These are phyloP conservation scores for Pseudocercospora cruenta DNA, from an alignment of 2,329 filamentous ascomycete species.

Conservation along the genomic window DNA sequence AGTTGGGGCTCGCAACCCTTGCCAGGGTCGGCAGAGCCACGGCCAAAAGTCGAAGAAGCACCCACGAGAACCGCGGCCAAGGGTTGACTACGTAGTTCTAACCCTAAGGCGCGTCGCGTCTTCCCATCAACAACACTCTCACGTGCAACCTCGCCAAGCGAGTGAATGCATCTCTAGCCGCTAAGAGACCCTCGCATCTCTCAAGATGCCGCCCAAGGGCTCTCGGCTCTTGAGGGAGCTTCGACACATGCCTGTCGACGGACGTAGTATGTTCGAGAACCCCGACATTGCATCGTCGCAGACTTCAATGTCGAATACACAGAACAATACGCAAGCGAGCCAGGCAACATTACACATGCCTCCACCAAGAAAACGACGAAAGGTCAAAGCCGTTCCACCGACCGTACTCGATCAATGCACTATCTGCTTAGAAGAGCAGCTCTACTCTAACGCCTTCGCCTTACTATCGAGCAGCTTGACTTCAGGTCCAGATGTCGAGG, in stretches of 20 bases:
- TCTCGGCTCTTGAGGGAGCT: constrained; percentile 17
- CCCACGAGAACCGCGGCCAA: too few species aligned
- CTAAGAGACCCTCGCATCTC: background rate
- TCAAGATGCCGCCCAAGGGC: constrained; percentile 7
- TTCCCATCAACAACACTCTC: background rate
- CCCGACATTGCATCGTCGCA: constrained; percentile 13
- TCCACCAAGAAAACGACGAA: constrained; percentile 10
- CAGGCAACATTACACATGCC: background rate
- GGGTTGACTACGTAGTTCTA: background rate
- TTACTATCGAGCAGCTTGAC: constrained; percentile 68
- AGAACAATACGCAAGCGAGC: background rate
- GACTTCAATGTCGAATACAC: background rate
- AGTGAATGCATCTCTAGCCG: background rate
- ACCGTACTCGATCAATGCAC: constrained; percentile 20
- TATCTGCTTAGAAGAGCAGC: constrained; percentile 69
- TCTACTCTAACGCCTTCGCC: constrained; percentile 53
- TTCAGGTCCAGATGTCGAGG: constrained; percentile 51
- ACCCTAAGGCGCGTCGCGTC: background rate
- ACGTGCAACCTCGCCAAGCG: background rate
- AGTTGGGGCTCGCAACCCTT: too few species aligned
- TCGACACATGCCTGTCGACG: constrained; percentile 13
- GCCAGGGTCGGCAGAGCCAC: background rate
- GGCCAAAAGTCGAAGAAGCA: constrained; percentile 1
- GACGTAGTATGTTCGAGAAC: constrained; percentile 17
- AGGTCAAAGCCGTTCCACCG: constrained; percentile 9